These are phyloP conservation scores for Fraxinus albicans DNA, from an alignment of 305 asterid genomes.

Conservation along the genomic window DNA sequence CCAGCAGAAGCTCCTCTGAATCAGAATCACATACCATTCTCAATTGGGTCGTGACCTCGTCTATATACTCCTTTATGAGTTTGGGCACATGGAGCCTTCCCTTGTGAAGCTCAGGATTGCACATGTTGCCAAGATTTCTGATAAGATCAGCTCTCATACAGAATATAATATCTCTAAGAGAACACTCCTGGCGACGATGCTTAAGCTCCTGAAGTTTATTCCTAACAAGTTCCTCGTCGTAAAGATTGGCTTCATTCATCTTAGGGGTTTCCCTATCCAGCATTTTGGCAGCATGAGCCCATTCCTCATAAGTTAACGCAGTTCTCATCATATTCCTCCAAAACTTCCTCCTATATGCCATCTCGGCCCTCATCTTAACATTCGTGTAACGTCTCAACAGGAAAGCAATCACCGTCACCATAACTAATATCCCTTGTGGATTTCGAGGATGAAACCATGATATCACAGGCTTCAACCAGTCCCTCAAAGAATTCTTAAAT, in stretches of 20 bases:
- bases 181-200: slow-evolving; percentile 83
- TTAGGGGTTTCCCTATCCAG: slow-evolving; percentile 67
- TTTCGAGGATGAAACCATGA: slow-evolving; percentile 87
- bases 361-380: slow-evolving; percentile 72
- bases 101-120: slow-evolving; percentile 92
- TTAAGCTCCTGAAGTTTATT: slow-evolving; percentile 81
- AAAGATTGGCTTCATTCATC: slow-evolving; percentile 67
- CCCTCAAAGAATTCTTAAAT: slow-evolving; percentile 37
- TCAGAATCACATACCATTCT: slow-evolving; percentile 89
- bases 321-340: slow-evolving; percentile 94
- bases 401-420: slow-evolving; percentile 75
- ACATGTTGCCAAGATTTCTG: slow-evolving; percentile 90
- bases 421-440: slow-evolving; percentile 81
- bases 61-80: slow-evolving; percentile 85
- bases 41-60: slow-evolving; percentile 81
- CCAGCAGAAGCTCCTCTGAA: slow-evolving; percentile 79
- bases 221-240: slow-evolving; percentile 85
- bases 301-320: slow-evolving; percentile 84
- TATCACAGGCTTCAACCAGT: slow-evolving; percentile 53
- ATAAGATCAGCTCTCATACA: slow-evolving; percentile 91
- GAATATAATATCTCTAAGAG: slow-evolving; percentile 77
- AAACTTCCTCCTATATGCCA: slow-evolving; percentile 88
- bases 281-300: slow-evolving; percentile 98
- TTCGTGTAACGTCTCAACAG: slow-evolving; percentile 71
- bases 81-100: slow-evolving; percentile 84